Conservation (phyloP, 176 grass and related monocot species). For the Urochloa ruziziensis region DNA sequence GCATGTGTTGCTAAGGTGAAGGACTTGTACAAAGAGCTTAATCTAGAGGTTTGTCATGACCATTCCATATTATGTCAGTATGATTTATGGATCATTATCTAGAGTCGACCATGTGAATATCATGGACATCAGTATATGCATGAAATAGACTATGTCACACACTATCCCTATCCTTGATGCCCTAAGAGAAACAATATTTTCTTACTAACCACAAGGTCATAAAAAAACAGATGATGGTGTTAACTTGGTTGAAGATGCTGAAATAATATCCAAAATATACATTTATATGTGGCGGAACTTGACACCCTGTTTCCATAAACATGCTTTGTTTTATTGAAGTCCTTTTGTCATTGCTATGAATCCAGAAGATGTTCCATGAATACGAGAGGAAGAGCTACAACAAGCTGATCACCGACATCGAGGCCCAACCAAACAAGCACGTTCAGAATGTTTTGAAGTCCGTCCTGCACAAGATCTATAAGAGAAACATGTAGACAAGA, state of each 20-base stretch:
- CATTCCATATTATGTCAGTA: constrained; percentile 14
- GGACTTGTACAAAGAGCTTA: constrained; percentile 76
- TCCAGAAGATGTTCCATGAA: constrained; percentile 53
- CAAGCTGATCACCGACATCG: constrained; percentile 63
- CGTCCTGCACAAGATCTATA: constrained; percentile 90
- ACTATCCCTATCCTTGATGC: background rate
- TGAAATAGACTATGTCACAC: background rate
- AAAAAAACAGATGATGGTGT: background rate
- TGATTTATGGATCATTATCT: background rate
- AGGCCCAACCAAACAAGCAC: constrained; percentile 65
- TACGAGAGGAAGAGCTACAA: constrained; percentile 53
- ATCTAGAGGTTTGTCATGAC: constrained; percentile 70
- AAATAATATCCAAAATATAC: constrained; percentile 2
- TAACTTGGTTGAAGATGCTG: constrained; percentile 28
- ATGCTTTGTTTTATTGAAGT: no score
- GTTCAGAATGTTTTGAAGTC: constrained; percentile 77
- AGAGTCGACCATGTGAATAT: background rate
- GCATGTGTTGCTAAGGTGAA: constrained; percentile 90
- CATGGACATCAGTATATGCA: background rate
- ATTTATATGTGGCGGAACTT: constrained; percentile 12
- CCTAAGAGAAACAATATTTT: background rate
- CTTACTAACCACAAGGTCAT: no score
- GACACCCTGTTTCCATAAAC: background rate
- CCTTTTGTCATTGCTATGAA: background rate
- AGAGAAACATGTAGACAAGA: constrained; percentile 72